Evolutionary conservation across 768 basidiomycete species (phyloP).

Genomic region (Pleurotus tuoliensis): DNA sequence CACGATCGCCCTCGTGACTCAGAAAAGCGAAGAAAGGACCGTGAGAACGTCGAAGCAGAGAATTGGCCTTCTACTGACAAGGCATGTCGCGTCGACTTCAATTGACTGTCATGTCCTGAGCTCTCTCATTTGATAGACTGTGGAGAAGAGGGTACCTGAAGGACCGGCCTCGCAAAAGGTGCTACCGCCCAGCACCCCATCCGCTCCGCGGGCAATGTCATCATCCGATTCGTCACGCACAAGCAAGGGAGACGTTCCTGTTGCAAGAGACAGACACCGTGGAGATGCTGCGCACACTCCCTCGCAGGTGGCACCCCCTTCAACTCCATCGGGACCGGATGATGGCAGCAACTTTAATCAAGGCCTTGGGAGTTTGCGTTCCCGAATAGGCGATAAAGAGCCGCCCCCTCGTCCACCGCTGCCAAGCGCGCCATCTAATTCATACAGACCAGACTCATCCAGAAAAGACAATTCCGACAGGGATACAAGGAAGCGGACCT

Average conservation of each 20-base stretch:
- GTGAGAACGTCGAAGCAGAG: conserved; percentile 52
- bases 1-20: conserved; percentile 67
- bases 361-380: conserved; percentile 30
- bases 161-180: conserved; percentile 40
- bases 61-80: conserved; percentile 53
- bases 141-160: conserved; percentile 56
- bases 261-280: conserved; percentile 45
- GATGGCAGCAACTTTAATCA: conserved; percentile 8
- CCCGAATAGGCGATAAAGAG: conserved; percentile 65
- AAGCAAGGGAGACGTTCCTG: conserved; percentile 34
- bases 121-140: conserved; percentile 28
- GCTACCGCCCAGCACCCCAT: conserved; percentile 57
- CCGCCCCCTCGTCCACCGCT: conserved; percentile 19
- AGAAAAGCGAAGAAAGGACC: conserved; percentile 64
- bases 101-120: not conserved
- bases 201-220: conserved; percentile 71
- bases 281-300: conserved; percentile 27
- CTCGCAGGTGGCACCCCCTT: conserved; percentile 7
- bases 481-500: conserved; percentile 64
- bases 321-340: conserved; percentile 3
- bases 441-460: conserved; percentile 42
- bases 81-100: conserved; percentile 33
- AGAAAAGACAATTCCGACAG: conserved; percentile 57
- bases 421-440: conserved; percentile 35
- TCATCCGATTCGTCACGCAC: conserved; percentile 37